Conservation (phyloP, 2,329 filamentous ascomycete genomes). For the Cladobotryum protrusum region DNA sequence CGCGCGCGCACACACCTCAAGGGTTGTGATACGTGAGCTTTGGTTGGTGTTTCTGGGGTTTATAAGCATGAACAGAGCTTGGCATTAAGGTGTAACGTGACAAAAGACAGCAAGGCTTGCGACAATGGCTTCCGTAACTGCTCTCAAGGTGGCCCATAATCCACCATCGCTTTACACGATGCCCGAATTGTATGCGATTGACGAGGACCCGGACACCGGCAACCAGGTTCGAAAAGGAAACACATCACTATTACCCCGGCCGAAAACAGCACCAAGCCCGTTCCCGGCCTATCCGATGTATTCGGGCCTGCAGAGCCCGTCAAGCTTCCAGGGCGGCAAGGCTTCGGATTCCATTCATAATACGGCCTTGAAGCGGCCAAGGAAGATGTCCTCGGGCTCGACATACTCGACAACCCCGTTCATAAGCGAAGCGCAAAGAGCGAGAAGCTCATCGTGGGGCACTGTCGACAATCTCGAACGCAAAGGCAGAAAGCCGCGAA, state of each 20-base stretch:
- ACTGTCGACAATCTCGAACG: constrained; percentile 37
- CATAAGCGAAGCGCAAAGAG: background rate
- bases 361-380: constrained; percentile 29
- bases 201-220: constrained; percentile 4
- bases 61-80: background rate
- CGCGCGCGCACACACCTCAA: background rate
- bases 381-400: constrained; percentile 25
- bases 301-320: constrained; percentile 25
- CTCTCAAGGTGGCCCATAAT: constrained; percentile 4
- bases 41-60: background rate
- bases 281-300: constrained; percentile 25
- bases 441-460: constrained; percentile 16
- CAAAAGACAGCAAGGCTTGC: constrained; percentile 2
- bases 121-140: constrained; percentile 9
- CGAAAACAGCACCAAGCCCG: constrained; percentile 13
- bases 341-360: constrained; percentile 18
- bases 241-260: constrained; percentile 5
- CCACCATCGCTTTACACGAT: constrained; percentile 9
- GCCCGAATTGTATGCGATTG: constrained; percentile 7
- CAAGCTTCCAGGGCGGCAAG: constrained; percentile 16
- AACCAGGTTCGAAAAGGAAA: background rate
- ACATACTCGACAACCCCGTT: too few species aligned
- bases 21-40: background rate
- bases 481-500: constrained; percentile 5
- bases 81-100: background rate